Base-by-base conservation (phyloP, 768 basidiomycete species). In the Trametes gibbosa region DNA sequence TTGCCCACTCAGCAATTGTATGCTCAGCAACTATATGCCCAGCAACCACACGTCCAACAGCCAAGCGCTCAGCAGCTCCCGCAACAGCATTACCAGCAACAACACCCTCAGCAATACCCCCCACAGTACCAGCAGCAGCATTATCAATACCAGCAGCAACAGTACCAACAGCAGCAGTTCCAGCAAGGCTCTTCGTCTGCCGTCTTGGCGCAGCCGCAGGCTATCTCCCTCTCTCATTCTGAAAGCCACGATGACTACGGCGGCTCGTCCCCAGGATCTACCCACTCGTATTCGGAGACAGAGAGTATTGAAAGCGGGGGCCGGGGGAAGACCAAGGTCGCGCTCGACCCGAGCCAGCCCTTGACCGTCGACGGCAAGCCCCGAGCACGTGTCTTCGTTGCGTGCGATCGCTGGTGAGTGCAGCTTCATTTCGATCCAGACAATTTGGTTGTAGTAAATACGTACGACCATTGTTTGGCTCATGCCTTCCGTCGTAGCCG, bases 401-500 rank as follows among this genome's bases (percentile, higher is more conserved):
- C 61, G 3, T 62, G 61, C 41, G 56, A 62, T 27, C 56, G 61
- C 32, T 62, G 61, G 61, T 62, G 14, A 27, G 59, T 50, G 19
- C 53, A 41, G 12, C 32, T 24, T 29, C 32, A 10, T 37, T 21
- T 23, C 41, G 13, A 1, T 42, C 10, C 16, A 12, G 2, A 24
- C 14, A 27, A 27, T 7, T 10, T 32, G 29, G 5, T 32, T 10
- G 29, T 32, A 32, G 5, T 5, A 32, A 32, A 32, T 32, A 32
- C 29, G 29, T 32, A 32, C 29, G 4, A 32, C 29, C 29, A 10
- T 4, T 10, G 10, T 32, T 10, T 32, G 29, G 10, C 10, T 4
- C 29, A 2, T 29, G 9, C 12, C 40, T 9, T 65, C 63, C 74
- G 69, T 35, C 48, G 42, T 40, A 62, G 61, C 34, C 61, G 61